A percentile compares a stretch with the other conserved stretches of the same genome.
Conservation (phyloP, 176 grass and related monocot genomes). For the Musa beccarii region DNA sequence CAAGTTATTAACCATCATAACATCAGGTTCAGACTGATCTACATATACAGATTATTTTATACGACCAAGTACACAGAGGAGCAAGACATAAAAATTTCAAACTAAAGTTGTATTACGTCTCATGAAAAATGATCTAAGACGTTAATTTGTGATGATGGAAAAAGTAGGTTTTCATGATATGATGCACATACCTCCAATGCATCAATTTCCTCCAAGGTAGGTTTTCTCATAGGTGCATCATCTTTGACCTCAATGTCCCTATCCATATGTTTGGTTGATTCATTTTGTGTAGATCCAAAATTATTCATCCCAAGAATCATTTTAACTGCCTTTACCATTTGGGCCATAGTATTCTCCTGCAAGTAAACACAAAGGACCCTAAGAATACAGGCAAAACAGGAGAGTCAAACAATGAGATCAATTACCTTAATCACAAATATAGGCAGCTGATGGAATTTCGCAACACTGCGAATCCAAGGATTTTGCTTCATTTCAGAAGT, state of each 20-base stretch:
- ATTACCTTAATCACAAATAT: constrained; percentile 94
- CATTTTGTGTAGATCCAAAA: constrained; percentile 21
- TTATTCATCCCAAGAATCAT: constrained; percentile 76
- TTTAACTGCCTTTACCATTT: constrained; percentile 91
- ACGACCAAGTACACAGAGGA: too few relatives aligned
- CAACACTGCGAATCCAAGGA: constrained; percentile 74
- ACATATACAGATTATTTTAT: too few relatives aligned
- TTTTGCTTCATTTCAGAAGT: constrained; percentile 80
- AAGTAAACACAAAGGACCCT: not conserved
- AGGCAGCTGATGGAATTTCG: constrained; percentile 68
- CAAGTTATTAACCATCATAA: too few relatives aligned
- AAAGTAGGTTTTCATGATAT: not conserved
- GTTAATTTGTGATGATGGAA: too few relatives aligned
- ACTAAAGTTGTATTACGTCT: too few relatives aligned
- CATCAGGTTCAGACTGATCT: too few relatives aligned
- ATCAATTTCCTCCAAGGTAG: constrained; percentile 91
- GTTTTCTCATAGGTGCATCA: constrained; percentile 81
- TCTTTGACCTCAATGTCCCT: constrained; percentile 85
- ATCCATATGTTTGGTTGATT: constrained; percentile 29
- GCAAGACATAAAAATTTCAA: too few relatives aligned
- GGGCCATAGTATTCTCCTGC: constrained; percentile 86
- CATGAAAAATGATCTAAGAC: too few relatives aligned
- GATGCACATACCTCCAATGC: constrained; percentile 65
- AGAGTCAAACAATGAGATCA: constrained; percentile 11
- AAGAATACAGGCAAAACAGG: constrained; percentile 5